phyloP scores from a whole-genome alignment of 1,284 basidiomycete genomes.

The Fomitopsis schrenkii region DNA sequence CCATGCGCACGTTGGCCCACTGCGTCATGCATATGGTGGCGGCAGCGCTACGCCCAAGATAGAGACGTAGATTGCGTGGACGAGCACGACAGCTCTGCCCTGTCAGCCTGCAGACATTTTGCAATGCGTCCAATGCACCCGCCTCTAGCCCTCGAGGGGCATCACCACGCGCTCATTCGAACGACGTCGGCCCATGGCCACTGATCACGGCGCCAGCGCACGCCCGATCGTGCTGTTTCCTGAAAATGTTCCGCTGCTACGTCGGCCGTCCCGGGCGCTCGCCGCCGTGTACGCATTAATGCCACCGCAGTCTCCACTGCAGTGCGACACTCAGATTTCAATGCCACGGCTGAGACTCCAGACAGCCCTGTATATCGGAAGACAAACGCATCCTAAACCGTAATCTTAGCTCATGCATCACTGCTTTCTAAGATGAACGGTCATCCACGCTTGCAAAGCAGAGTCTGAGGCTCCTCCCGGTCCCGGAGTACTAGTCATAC shows the following conservation, averaged over 20 bases:
- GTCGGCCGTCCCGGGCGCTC: neutral
- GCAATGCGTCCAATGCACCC: neutral
- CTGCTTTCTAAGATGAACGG: neutral
- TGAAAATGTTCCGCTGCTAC: neutral
- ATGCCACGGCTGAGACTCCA: neutral
- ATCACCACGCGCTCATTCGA: neutral
- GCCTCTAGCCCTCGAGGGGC: neutral
- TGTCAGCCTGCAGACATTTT: neutral
- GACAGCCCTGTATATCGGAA: neutral
- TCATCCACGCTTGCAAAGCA: neutral
- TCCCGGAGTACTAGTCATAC: neutral
- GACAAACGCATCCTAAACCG: neutral
- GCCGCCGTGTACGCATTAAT: neutral
- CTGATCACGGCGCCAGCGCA: neutral
- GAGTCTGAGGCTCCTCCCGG: neutral
- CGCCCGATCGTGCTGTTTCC: neutral
- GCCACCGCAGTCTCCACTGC: neutral
- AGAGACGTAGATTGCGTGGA: constrained; percentile 1
- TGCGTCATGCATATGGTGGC: neutral
- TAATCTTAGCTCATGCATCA: neutral
- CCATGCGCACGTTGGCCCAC: neutral
- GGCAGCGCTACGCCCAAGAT: constrained; percentile 6
- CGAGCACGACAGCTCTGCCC: neutral
- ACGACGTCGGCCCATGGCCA: neutral
- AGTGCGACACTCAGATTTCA: neutral